These are phyloP conservation scores for Liriodendron chinense DNA, from an alignment of 164 flowering plant species.

Conservation along the genomic window DNA sequence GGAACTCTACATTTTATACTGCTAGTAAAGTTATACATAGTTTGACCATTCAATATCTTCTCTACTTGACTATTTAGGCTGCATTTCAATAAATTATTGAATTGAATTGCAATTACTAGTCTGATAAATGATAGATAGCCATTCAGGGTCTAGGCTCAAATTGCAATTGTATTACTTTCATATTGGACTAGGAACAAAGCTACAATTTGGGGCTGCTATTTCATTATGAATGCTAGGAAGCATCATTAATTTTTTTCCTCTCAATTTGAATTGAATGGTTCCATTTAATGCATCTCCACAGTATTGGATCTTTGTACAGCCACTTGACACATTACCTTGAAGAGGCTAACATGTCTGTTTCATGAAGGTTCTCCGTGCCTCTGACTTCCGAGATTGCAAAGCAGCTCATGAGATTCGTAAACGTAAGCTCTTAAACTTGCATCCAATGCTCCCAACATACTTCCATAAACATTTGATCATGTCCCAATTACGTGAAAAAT, in stretches of 20 bases:
- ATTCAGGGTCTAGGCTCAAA: not conserved
- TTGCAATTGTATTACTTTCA: not conserved
- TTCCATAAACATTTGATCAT: not conserved
- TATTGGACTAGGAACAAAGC: not conserved
- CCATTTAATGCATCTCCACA: not conserved
- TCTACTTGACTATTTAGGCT: not conserved
- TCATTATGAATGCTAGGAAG: not conserved
- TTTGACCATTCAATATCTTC: not conserved
- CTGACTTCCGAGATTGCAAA: slow-evolving; percentile 55
- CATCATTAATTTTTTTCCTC: not conserved
- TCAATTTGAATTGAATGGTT: not conserved
- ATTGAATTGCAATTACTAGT: not conserved
- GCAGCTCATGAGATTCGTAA: slow-evolving; percentile 59
- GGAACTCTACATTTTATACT: not conserved
- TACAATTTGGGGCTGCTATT: not conserved
- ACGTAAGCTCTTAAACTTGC: slow-evolving; percentile 42
- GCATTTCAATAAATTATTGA: not conserved
- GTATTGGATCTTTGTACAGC: not conserved
- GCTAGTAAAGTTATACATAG: not conserved
- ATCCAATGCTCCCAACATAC: not conserved
- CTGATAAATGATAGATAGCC: not conserved
- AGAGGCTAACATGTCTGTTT: slow-evolving; percentile 5
- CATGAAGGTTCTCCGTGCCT: slow-evolving; percentile 54
- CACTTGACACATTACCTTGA: not conserved
- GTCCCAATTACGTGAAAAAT: not conserved